phyloP scores from a whole-genome alignment of 768 basidiomycete species.

The Mycena floridula region DNA sequence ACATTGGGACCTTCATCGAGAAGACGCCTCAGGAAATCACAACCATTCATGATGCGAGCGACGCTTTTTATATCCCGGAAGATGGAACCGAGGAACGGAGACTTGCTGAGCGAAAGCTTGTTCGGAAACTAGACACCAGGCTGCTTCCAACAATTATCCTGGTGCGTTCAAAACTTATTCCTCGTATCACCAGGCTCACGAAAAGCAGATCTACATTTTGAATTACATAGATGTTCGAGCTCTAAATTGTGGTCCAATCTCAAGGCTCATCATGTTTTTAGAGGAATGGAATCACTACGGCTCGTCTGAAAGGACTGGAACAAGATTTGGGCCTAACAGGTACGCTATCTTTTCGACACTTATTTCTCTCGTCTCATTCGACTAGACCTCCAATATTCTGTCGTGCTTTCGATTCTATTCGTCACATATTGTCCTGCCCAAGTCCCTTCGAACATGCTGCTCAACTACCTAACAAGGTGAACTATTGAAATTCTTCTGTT shows the following conservation, averaged over 20 bases:
- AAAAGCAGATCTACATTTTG: conserved; percentile 60
- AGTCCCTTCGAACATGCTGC: conserved; percentile 66
- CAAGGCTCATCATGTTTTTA: conserved; percentile 10
- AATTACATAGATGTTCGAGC: conserved; percentile 59
- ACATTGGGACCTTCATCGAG: not conserved
- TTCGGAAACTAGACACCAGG: conserved; percentile 49
- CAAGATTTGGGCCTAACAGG: conserved; percentile 41
- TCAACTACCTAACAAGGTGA: too few species aligned
- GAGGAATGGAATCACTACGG: conserved; percentile 46
- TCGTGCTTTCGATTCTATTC: conserved; percentile 46
- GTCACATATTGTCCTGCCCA: conserved; percentile 60
- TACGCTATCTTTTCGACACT: conserved; percentile 5
- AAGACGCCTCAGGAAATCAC: not conserved
- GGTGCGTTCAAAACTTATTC: too few species aligned
- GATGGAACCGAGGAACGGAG: conserved; percentile 20
- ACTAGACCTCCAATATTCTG: conserved; percentile 40
- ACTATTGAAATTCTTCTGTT: too few species aligned
- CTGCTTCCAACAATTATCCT: conserved; percentile 52
- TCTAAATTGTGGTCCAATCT: not conserved
- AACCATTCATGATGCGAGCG: not conserved
- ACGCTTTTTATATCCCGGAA: not conserved
- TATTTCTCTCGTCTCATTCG: conserved; percentile 10
- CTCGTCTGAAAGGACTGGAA: conserved; percentile 44
- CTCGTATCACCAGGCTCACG: too few species aligned
- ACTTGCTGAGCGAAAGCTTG: conserved; percentile 36